Percentiles rank a stretch among this genome's conserved stretches.
Conservation (phyloP, 352 stramenopile genomes). For the Pythium coloratum region DNA sequence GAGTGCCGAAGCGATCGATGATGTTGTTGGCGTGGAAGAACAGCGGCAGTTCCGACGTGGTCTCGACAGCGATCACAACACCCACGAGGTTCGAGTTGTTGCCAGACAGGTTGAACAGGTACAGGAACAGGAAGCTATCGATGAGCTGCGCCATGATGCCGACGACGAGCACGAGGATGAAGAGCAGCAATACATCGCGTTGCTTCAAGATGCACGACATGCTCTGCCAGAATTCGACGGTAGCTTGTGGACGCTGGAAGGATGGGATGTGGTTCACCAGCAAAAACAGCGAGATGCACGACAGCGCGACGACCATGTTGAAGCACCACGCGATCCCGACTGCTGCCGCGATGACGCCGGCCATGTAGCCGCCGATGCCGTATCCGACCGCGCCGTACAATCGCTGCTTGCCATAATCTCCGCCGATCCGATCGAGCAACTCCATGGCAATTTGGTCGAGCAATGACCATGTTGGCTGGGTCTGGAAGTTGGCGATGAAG, state of each 20-base stretch:
- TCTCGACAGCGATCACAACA: slow-evolving; percentile 67
- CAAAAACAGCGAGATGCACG: slow-evolving; percentile 55
- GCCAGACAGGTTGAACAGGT: slow-evolving; percentile 68
- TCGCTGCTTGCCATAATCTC: slow-evolving; percentile 77
- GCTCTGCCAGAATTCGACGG: slow-evolving; percentile 40
- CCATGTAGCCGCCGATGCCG: slow-evolving; percentile 64
- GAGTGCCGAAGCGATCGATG: slow-evolving; percentile 57
- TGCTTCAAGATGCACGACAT: slow-evolving; percentile 47
- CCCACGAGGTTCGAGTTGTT: slow-evolving; percentile 64
- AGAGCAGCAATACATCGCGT: slow-evolving; percentile 62
- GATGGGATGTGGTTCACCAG: slow-evolving; percentile 56
- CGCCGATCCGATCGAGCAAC: slow-evolving; percentile 56
- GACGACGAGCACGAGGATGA: slow-evolving; percentile 62
- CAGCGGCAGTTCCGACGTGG: slow-evolving; percentile 64
- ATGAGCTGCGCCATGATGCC: slow-evolving; percentile 63
- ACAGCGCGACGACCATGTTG: slow-evolving; percentile 69
- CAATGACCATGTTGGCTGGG: slow-evolving; percentile 59
- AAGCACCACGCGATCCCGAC: slow-evolving; percentile 80
- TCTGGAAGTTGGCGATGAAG: slow-evolving; percentile 77
- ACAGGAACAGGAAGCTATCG: slow-evolving; percentile 71
- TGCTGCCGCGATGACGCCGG: slow-evolving; percentile 55
- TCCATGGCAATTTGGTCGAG: slow-evolving; percentile 69
- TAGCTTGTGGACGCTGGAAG: slow-evolving; percentile 32
- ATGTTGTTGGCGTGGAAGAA: slow-evolving; percentile 79
- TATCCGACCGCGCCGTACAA: slow-evolving; percentile 73